Base-by-base conservation (phyloP, 352 stramenopile species). In the Aphanomyces cochlioides region DNA sequence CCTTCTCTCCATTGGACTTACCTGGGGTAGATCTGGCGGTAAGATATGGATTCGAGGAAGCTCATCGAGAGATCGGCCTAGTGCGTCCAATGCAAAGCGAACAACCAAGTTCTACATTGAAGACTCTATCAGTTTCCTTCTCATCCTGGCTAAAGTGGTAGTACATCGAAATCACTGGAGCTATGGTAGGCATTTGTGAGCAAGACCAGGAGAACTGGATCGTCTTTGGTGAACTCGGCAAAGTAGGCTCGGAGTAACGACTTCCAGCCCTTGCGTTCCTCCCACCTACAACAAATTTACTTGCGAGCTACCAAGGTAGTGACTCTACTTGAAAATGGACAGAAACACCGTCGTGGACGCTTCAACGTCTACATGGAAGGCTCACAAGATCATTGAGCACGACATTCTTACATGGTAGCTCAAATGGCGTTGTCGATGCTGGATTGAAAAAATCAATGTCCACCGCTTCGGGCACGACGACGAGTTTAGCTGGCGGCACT, bases 371-470 rank as follows among this genome's bases (percentile, higher is more conserved):
- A 67, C 8, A 63, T 56, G 34, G 28, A 28, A 28, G 28, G 28
- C 28, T 28, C 28, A 28, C 28, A 28, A 77, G 69, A 34, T 85
- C 74, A 1, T 72, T 73, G 8, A 28, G 28, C 88, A 92, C 7
- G 78, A 59, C 15, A 66, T 34, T 28, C 28, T 28, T 28, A 28
- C 28, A 2, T 28, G 28, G 28, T 28, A 28, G 28, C 28, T 28
- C 28, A 28, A 28, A 28, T 28, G 28, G 28, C 28, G 28, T 28
- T 28, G 28, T 28, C 28, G 2, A 28, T 28, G 28, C 47, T 0
- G 88, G 89, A 58, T 92, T 75, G 53, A 96, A 98, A 74, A 95
- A 97, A n/a, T 87, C 73, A 5, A 92, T 81, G 67, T 98, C 90
- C 10, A 97, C 88, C 2, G 90, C 80, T 66, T 98, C 90, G 3